Base-by-base conservation (phyloP, 2,329 filamentous ascomycete genomes). In the Aspergillus sp. region DNA sequence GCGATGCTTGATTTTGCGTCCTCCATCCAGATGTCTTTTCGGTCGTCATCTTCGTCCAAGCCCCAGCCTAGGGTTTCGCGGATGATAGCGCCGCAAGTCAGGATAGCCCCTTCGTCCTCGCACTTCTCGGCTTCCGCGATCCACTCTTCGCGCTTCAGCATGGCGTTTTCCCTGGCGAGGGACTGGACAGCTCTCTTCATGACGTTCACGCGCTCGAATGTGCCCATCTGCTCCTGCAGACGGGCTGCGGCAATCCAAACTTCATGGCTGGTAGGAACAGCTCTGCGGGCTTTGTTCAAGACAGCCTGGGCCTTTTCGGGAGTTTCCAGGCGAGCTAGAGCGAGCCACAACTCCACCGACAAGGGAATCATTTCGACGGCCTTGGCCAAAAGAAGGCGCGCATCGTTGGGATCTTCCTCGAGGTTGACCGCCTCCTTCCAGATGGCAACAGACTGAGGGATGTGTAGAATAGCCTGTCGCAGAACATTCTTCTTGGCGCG, bases 381-480 rank as follows among this genome's bases (percentile, higher is more conserved):
- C 74, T 97, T 97, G 45, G 91, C 92, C 44, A 99, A 83, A 50
- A 99, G 80, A 51, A 99, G 78, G 57, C 87, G 87, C 4, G 95
- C 95, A 75, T 97, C 91, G 25, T 87, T 88, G 0, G 88, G 84
- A 61, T 96, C 88, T 65, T 97, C 93, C 67, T 97, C 94, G 50
- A 97, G 77, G 62, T 97, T 97, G 57, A 99, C 93, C 4, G 93
- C 88, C 68, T 95, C 91, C 69, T 97, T 99, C 94, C 94, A 99
- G n/a, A 99, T 82, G 40, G 89, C 88, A 45, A 97, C 94, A 0
- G 93, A 97, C 66, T 96, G 91, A 0, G 92, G 92, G 38, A 97
- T 89, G 65, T 96, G 88, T 64, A 97, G 90, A 42, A 99, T 80
- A 0, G 94, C 95, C 67, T 95, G 89, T 50, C 92, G 84, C 31